phyloP scores from a whole-genome alignment of 2,329 filamentous ascomycete species.

The Pochonia chlamydosporia region DNA sequence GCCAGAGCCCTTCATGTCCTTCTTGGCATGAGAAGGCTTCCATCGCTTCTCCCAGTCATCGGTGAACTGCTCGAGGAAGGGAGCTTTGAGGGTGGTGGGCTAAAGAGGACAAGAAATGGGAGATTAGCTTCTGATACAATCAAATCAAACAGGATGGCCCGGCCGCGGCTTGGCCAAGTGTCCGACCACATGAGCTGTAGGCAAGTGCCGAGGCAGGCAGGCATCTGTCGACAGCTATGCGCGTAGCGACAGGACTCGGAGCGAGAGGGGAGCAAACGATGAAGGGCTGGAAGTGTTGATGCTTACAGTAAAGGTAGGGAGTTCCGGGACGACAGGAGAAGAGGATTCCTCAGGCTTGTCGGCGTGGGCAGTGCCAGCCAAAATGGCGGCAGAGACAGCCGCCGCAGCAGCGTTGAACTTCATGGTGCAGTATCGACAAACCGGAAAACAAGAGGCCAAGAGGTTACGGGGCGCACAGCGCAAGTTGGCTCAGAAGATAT shows the following conservation, averaged over 20 bases:
- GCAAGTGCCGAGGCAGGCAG: not conserved
- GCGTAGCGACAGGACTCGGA: constrained; percentile 1
- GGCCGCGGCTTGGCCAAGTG: not conserved
- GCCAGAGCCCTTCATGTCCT: constrained; percentile 68
- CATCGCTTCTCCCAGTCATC: constrained; percentile 91
- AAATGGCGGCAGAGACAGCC: constrained; percentile 66
- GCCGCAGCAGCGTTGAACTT: constrained; percentile 77
- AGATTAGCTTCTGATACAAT: constrained; percentile 14
- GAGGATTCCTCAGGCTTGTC: constrained; percentile 61
- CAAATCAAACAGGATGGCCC: not conserved
- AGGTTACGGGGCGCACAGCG: constrained; percentile 14
- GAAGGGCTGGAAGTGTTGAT: no score
- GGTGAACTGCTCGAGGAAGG: constrained; percentile 98
- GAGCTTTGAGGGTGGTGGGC: constrained; percentile 84
- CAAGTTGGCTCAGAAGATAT: constrained; percentile 14
- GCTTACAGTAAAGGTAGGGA: constrained; percentile 85
- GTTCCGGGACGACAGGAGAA: constrained; percentile 54
- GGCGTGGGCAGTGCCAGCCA: constrained; percentile 64
- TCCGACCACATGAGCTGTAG: not conserved
- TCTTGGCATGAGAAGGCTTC: constrained; percentile 95
- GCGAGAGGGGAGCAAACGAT: no score
- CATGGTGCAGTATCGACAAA: constrained; percentile 53
- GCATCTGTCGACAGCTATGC: no score
- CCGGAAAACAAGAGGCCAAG: constrained; percentile 39
- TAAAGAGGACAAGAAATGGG: constrained; percentile 35